Evolutionary conservation across 352 stramenopile genomes (phyloP), one percentile per base, ranked within the genome.

Genomic region (Phytophthora melonis): DNA sequence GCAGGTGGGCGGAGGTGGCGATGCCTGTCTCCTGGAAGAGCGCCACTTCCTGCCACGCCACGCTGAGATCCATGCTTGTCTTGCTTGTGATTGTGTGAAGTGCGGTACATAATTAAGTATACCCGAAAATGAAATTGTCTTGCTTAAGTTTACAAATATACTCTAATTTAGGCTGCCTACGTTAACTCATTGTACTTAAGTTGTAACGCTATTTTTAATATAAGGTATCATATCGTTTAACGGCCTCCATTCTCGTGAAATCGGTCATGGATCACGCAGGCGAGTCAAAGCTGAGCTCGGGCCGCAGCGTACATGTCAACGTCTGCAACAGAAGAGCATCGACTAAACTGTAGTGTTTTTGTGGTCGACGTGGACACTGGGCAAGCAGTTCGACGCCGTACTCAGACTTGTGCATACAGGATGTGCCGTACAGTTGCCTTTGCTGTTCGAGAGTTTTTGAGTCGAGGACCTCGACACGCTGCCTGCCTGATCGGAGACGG

Each of bases 11-110:
- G 3, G 83, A 86, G 18, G 88, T 92, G 18, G 75, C 77, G 53
- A 90, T 80, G 60, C 75, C 70, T 25, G 81, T 80, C 77, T 89
- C 80, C 65, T 92, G 86, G 81, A 94, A 94, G 52, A 74, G 84
- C 74, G 62, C 68, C 34, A 94, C 66, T 74, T 88, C 83, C 64
- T 78, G 59, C 84, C 84, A 94, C 27, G 83, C 74, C 7, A 49
- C 52, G 10, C 41, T 74, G 8, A 87, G 66, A 80, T 88, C 79
- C 79, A 88, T 88, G 60, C 39, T 66, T 27, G 18, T 66, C 27
- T 32, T 21, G 47, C 3, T 7, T 56, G 21, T 34, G 3, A 9
- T 36, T 36, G 30, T 18, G 10, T 18, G 47, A 54, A 52, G 6
- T 47, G 14, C 7, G 13, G 11, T 47, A 19, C 39, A 47, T 47